Percentiles rank a stretch among this genome's conserved stretches.
These are phyloP conservation scores for Xerophyta viscosa DNA, from an alignment of 106 monocot species.

Conservation along the genomic window DNA sequence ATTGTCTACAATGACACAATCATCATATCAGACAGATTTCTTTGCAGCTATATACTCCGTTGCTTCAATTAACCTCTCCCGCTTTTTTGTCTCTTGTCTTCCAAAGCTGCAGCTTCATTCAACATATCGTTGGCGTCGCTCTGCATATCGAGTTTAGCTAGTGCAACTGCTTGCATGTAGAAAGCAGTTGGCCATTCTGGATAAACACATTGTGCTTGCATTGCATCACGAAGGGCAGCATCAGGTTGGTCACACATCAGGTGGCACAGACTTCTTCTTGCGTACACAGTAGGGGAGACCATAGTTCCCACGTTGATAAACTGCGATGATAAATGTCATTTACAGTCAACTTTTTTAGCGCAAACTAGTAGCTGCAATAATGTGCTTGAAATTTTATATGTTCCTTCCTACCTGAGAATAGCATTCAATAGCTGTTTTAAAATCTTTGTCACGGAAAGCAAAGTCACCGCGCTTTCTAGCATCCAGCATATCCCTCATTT, in stretches of 20 bases:
- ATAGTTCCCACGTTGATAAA: slow-evolving; percentile 65
- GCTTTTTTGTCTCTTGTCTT: slow-evolving; percentile 44
- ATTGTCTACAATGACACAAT: neutral
- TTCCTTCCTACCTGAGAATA: slow-evolving; percentile 78
- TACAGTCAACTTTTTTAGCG: no score
- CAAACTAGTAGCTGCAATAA: neutral
- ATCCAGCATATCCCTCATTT: slow-evolving; percentile 86
- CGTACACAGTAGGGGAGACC: slow-evolving; percentile 60
- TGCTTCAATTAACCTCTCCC: slow-evolving; percentile 11
- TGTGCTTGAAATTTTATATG: no score
- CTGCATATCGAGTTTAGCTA: slow-evolving; percentile 55
- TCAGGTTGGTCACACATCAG: slow-evolving; percentile 63
- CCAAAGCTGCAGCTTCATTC: slow-evolving; percentile 46
- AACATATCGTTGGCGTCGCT: slow-evolving; percentile 61
- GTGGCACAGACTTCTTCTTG: slow-evolving; percentile 50
- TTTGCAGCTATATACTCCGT: neutral
- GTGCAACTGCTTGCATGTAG: slow-evolving; percentile 66
- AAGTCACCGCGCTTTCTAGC: slow-evolving; percentile 81
- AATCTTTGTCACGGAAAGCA: slow-evolving; percentile 87
- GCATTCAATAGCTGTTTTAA: slow-evolving; percentile 76
- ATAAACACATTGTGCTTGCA: slow-evolving; percentile 58
- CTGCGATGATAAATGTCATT: slow-evolving; percentile 20
- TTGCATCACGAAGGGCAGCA: slow-evolving; percentile 57
- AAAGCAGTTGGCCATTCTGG: slow-evolving; percentile 73
- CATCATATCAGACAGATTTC: neutral